These are phyloP conservation scores for Fusarium coffeatum DNA, from an alignment of 2,329 filamentous ascomycete species.

Conservation along the genomic window DNA sequence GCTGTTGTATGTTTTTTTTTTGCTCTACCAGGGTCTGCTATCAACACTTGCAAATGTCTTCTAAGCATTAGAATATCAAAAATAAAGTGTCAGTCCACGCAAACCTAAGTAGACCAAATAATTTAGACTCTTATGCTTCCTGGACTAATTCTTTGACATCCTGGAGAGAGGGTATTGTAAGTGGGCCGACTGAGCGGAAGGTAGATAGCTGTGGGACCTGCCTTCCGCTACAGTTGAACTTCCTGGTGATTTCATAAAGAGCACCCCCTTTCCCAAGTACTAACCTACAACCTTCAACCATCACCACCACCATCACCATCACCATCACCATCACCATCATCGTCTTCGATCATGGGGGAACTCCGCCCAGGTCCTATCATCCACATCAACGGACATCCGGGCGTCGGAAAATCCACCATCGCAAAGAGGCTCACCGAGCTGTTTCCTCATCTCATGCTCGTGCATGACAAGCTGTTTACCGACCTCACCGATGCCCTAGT, in stretches of 20 bases:
- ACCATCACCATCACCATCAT: too few relatives aligned
- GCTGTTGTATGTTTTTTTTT: neutral
- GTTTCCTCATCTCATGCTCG: neutral
- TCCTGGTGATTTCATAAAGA: too few relatives aligned
- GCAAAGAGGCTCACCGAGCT: neutral
- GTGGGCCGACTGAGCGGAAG: too few relatives aligned
- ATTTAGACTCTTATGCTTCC: neutral
- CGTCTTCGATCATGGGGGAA: neutral
- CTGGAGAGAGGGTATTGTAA: too few relatives aligned
- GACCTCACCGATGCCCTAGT: neutral
- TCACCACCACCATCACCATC: too few relatives aligned
- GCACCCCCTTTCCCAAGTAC: too few relatives aligned
- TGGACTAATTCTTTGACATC: too few relatives aligned
- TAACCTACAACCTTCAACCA: too few relatives aligned
- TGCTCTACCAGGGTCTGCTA: neutral
- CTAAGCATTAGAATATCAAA: neutral
- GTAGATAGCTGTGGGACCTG: too few relatives aligned
- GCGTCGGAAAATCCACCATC: neutral
- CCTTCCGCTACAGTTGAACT: too few relatives aligned
- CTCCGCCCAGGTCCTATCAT: neutral
- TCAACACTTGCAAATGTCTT: neutral
- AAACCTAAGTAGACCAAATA: fast-evolving
- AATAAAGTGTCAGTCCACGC: neutral
- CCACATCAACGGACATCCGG: neutral
- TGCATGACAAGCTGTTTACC: neutral